These are phyloP conservation scores for Melastoma malabathricum DNA, from an alignment of 345 rosid genomes.

Conservation along the genomic window DNA sequence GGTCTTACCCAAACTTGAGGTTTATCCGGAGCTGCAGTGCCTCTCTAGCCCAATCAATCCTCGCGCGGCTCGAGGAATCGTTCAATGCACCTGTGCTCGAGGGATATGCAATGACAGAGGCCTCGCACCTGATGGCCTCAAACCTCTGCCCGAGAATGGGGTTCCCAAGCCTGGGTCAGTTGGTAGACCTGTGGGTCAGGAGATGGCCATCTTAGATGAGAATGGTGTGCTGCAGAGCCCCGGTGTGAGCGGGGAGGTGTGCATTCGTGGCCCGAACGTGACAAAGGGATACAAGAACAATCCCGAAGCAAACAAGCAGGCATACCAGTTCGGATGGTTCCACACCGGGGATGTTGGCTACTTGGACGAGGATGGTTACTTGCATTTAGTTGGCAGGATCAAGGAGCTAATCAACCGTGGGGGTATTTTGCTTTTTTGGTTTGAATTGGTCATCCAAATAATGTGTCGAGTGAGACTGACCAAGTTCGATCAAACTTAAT, in stretches of 20 bases:
- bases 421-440: constrained; percentile 28
- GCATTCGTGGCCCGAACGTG: constrained; percentile 84
- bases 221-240: constrained; percentile 41
- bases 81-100: constrained; percentile 78
- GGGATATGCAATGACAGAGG: constrained; percentile 94
- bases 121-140: constrained; percentile 64
- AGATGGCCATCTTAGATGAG: constrained; percentile 57
- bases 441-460: not conserved
- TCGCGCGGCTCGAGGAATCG: constrained; percentile 63
- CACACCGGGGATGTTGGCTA: constrained; percentile 80
- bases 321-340: constrained; percentile 85
- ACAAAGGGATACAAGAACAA: constrained; percentile 86
- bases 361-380: constrained; percentile 71
- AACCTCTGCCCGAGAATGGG: constrained; percentile 78
- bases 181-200: constrained; percentile 77
- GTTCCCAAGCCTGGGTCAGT: constrained; percentile 73
- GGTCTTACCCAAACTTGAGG: constrained; percentile 51
- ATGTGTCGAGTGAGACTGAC: not conserved
- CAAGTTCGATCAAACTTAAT: not conserved
- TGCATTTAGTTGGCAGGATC: constrained; percentile 84
- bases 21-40: constrained; percentile 89
- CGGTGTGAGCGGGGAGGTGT: constrained; percentile 52
- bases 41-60: constrained; percentile 60
- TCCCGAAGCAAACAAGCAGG: constrained; percentile 70
- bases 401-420: constrained; percentile 99